Evolutionary conservation across 2,329 filamentous ascomycete genomes (phyloP).

Genomic region (Claviceps cyperi): DNA sequence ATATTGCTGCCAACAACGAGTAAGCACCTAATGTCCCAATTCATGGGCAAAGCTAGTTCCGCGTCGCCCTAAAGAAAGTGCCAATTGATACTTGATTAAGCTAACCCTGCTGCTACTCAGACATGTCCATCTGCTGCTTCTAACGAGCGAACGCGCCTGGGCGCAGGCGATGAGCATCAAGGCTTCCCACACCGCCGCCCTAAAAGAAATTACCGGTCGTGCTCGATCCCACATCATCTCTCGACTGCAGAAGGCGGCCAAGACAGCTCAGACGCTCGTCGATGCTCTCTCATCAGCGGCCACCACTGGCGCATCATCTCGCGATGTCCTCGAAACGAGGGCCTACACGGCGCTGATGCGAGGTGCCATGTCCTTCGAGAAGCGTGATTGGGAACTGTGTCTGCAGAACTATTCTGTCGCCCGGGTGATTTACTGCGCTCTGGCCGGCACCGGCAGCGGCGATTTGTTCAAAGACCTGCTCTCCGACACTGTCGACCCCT

Average conservation of each 20-base stretch:
- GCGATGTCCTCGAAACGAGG: conserved; percentile 69
- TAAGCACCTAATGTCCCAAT: not conserved
- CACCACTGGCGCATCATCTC: conserved; percentile 50
- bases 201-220: conserved; percentile 63
- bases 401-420: conserved; percentile 62
- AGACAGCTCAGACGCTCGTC: conserved; percentile 53
- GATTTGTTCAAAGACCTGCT: conserved; percentile 80
- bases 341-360: conserved; percentile 68
- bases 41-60: no score
- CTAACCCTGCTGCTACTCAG: conserved; percentile 25
- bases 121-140: conserved; percentile 63
- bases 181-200: conserved; percentile 62
- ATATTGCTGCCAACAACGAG: conserved; percentile 37
- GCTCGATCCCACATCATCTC: conserved; percentile 82
- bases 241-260: conserved; percentile 65
- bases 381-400: conserved; percentile 70
- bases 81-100: not conserved
- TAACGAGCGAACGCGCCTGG: conserved; percentile 84
- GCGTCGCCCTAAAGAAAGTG: no score
- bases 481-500: conserved; percentile 76
- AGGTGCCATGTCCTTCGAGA: conserved; percentile 74
- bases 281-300: conserved; percentile 47
- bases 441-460: conserved; percentile 44
- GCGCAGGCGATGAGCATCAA: conserved; percentile 95
- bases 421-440: conserved; percentile 67